Evolutionary conservation across 805 yeast genomes (phyloP), one percentile per base, ranked within the genome.

Genomic region (Ogataea saltuana): DNA sequence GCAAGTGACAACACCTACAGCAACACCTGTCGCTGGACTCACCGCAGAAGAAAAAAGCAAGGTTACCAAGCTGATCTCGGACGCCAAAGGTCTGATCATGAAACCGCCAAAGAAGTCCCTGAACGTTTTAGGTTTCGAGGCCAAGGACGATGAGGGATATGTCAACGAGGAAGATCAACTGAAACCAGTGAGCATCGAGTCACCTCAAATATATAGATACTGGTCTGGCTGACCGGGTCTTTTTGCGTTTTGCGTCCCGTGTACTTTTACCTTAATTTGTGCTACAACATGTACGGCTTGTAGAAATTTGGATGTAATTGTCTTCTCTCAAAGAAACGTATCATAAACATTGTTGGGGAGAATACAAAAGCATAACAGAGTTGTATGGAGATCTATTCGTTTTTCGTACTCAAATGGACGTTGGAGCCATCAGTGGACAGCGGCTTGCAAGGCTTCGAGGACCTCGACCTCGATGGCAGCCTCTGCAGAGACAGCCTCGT

Each of bases 401-500:
- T 39, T 39, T 17, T 17, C 36, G 21, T 31, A 31, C 33, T 31
- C 33, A 31, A n/a, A n/a, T n/a, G n/a, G n/a, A n/a, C n/a, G n/a
- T n/a, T n/a, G n/a, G n/a, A 21, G 6, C 12, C 22, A 35, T 39
- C 39, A 49, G 44, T 49, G 53, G 36, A 49, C 88, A 67, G 84
- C 81, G 58, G 83, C 79, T 68, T 86, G 85, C 67, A 91, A 77
- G 60, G 96, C 93, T 81, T 91, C 97, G 67, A 93, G 81, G 45
- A 93, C 96, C 74, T 93, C 97, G 64, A 91, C 76, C 78, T 91
- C 93, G 65, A 93, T 88, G 68, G 83, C 81, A 61, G 98, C 98
- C 74, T 87, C 95, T 54, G 96, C 95, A 58, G 95, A 93, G 54
- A 80, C 86, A 46, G 77, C 79, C 73, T 87, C 97, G 59, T 87